These are phyloP conservation scores for Vitis hybrid DNA, from an alignment of 177 flowering plant species.

Conservation along the genomic window DNA sequence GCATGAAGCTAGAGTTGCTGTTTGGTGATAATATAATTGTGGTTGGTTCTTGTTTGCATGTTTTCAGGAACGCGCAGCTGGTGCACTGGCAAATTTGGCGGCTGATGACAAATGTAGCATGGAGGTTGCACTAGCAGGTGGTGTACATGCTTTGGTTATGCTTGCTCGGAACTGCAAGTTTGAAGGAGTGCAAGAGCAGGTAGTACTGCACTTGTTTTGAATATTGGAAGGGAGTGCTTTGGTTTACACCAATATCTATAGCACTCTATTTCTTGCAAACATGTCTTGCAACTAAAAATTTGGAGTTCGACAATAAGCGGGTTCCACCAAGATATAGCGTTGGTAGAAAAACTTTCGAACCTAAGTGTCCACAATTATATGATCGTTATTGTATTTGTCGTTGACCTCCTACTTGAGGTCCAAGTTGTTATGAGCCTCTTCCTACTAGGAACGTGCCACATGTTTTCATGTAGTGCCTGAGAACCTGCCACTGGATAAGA, in stretches of 20 bases:
- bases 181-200: constrained; percentile 99
- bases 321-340: no score
- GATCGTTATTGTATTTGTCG: not conserved
- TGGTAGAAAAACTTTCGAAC: no score
- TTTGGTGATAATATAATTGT: constrained; percentile 10
- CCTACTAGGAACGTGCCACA: not conserved
- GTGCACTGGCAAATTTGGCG: constrained; percentile 98
- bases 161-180: constrained; percentile 89
- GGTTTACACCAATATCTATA: no score
- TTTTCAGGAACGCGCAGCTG: constrained; percentile 96
- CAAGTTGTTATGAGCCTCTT: not conserved
- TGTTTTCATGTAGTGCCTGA: not conserved
- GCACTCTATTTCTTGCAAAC: not conserved
- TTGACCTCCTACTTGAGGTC: not conserved
- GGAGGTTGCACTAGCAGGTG: constrained; percentile 94
- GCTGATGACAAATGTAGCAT: constrained; percentile 98
- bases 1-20: not conserved
- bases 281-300: no score
- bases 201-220: constrained; percentile 11
- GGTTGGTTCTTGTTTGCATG: constrained; percentile 5
- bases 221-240: no score
- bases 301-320: no score
- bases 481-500: not conserved
- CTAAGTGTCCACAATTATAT: not conserved
- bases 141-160: constrained; percentile 94